Evolutionary conservation across 495 filamentous ascomycete species (phyloP), one percentile per base, ranked within the genome.

Genomic region (Neurospora sp.): DNA sequence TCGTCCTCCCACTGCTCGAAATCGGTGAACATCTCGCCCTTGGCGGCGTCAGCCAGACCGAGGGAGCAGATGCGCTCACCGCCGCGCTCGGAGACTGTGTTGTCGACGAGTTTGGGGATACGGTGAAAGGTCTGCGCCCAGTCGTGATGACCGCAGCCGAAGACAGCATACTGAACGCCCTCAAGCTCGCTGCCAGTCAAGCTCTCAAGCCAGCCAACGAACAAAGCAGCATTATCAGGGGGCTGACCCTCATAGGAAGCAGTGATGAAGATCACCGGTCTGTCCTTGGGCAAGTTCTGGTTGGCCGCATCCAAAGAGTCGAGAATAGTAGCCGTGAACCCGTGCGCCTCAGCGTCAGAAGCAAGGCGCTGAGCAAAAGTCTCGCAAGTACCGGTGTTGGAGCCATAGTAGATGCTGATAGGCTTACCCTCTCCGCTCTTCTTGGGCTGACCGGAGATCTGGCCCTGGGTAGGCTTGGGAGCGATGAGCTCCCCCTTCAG

Each of bases 301-400:
- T 87, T 87, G 0, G 89, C 90, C 1, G 88, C 84, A 75, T 94
- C 89, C 73, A 94, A 77, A 3, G 84, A 81, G 28, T 87, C 85
- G 11, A 91, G 80, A 70, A 85, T 77, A 9, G 85, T 79, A 7
- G 89, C 89, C 4, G 77, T 75, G 75, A 87, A 92, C 0, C 91
- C 92, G 75, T 90, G 87, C 5, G 78, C 76, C 21, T 79, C 74
- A 4, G 91, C 90, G 77, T 88, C 86, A 71, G 84, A 84, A 7
- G 90, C 90, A 17, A 93, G 78, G 69, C 85, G 83, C 74, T 89
- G 86, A 2, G 91, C 91, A 40, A 94, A 83, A 3, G 88, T 83
- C 76, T 93, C 90, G 77, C 92, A 94, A 15, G 92, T 94, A 4
- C 92, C 92, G 5, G 88, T 89, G 74, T 94, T 93, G 17, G 89